Percentiles rank a stretch among this genome's conserved stretches.
phyloP scores from a whole-genome alignment of 495 filamentous ascomycete species.

The Penicillium longicatenatum region DNA sequence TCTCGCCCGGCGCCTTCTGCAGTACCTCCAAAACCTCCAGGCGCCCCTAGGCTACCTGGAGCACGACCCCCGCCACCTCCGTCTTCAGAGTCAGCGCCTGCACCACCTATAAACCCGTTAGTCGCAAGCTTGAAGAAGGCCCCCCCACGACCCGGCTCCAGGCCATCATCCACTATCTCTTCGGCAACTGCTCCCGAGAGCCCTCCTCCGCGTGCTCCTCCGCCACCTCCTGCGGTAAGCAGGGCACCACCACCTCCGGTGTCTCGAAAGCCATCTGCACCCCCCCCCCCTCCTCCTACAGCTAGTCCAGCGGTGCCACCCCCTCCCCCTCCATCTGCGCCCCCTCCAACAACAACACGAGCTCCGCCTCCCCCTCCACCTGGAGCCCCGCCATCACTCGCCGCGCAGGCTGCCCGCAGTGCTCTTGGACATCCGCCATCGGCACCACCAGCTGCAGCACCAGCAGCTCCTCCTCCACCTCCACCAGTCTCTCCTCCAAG shows the following conservation, averaged over 20 bases:
- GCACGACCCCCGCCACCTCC: slow-evolving; percentile 52
- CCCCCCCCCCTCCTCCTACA: slow-evolving; percentile 44
- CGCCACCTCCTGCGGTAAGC: slow-evolving; percentile 11
- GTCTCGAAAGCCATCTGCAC: slow-evolving; percentile 65
- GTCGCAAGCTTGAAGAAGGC: slow-evolving; percentile 63
- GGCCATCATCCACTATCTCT: slow-evolving; percentile 51
- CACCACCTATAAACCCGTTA: slow-evolving; percentile 56
- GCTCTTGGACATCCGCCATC: slow-evolving; percentile 23
- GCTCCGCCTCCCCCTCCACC: slow-evolving; percentile 53
- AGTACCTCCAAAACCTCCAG: slow-evolving; percentile 58
- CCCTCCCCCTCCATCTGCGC: slow-evolving; percentile 41
- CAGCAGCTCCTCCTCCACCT: slow-evolving; percentile 45
- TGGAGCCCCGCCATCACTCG: slow-evolving; percentile 38
- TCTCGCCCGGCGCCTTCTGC: slow-evolving; percentile 41
- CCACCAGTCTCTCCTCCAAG: slow-evolving; percentile 50
- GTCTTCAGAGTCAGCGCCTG: slow-evolving; percentile 54
- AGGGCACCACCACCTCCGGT: slow-evolving; percentile 54
- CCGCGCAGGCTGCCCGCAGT: slow-evolving; percentile 46
- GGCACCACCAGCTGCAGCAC: slow-evolving; percentile 49
- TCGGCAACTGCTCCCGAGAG: slow-evolving; percentile 49
- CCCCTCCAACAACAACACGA: slow-evolving; percentile 37
- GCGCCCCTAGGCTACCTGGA: slow-evolving; percentile 65
- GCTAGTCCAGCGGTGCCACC: slow-evolving; percentile 44
- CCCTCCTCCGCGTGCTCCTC: slow-evolving; percentile 17
- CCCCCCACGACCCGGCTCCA: slow-evolving; percentile 40